Conservation (phyloP, 306 rosid species). For the Prunus salicina region DNA sequence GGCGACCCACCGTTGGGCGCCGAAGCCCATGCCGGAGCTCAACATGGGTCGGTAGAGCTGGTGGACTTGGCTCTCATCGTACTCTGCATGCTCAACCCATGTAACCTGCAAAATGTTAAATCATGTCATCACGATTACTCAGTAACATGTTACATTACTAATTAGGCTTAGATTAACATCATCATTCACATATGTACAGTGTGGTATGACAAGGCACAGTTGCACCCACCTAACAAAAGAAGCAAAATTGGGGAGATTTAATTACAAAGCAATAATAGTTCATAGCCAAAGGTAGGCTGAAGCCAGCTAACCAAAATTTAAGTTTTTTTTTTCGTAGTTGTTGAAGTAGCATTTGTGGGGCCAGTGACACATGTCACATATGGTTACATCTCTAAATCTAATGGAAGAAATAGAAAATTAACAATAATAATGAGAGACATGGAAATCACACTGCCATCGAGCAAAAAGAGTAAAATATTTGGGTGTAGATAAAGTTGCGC, state of each 20-base stretch:
- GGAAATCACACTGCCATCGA: slow-evolving; percentile 33
- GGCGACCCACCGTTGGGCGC: slow-evolving; percentile 87
- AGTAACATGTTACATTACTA: not conserved
- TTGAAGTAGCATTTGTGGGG: not conserved
- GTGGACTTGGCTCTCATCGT: slow-evolving; percentile 82
- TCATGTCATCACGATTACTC: not conserved
- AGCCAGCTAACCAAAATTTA: slow-evolving; percentile 12
- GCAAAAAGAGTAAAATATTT: slow-evolving; percentile 27
- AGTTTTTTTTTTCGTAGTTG: not conserved
- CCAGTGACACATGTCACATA: not conserved
- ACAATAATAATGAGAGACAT: slow-evolving; percentile 16
- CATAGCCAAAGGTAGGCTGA: slow-evolving; percentile 3
- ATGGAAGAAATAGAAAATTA: slow-evolving; percentile 10
- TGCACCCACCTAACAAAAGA: not conserved
- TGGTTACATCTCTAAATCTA: not conserved
- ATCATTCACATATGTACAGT: not conserved
- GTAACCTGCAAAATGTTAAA: slow-evolving; percentile 52
- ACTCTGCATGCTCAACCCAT: slow-evolving; percentile 96
- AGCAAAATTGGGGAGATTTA: not conserved
- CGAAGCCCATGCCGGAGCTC: slow-evolving; percentile 88
- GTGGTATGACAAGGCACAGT: not conserved
- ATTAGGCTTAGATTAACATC: not conserved
- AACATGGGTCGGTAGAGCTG: slow-evolving; percentile 69
- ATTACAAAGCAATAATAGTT: slow-evolving; percentile 7
- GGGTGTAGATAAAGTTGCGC: slow-evolving; percentile 19